These are phyloP conservation scores for Selaginella tamariscina DNA, from an alignment of 75 land plant genomes.

Conservation along the genomic window DNA sequence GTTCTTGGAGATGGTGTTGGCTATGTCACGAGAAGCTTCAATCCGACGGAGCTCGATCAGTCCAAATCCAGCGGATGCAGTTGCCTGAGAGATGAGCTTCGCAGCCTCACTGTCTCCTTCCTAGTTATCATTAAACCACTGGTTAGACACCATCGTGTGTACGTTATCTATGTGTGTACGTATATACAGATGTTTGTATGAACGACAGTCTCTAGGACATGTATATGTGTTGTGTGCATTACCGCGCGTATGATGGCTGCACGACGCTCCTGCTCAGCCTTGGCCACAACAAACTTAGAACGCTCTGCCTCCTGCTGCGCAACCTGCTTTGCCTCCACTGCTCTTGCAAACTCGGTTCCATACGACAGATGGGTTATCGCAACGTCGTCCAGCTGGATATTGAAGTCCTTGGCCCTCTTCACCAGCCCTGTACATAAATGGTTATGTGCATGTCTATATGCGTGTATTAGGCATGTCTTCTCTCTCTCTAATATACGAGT, in stretches of 20 bases:
- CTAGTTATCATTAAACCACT: no score
- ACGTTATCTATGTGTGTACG: no score
- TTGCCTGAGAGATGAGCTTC: conserved; percentile 83
- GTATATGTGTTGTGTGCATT: no score
- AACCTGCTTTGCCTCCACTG: conserved; percentile 97
- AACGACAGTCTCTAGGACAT: no score
- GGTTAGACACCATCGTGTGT: no score
- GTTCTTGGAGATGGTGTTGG: conserved; percentile 45
- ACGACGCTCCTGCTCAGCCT: conserved; percentile 84
- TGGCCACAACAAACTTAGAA: conserved; percentile 68
- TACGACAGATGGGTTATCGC: conserved; percentile 84
- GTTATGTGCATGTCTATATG: no score
- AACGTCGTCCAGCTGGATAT: conserved; percentile 76
- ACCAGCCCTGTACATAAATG: conserved; percentile 21
- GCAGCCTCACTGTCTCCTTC: conserved; percentile 94
- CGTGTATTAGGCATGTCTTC: no score
- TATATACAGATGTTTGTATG: no score
- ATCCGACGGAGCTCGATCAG: conserved; percentile 75
- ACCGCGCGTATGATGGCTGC: conserved; percentile 80
- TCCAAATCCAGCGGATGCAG: conserved; percentile 49
- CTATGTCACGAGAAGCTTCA: conserved; percentile 74
- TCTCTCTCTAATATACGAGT: no score
- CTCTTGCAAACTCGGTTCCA: conserved; percentile 75
- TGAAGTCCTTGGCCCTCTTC: conserved; percentile 65
- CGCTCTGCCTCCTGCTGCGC: conserved; percentile 97